Percentiles rank a stretch among this genome's conserved stretches.
These are phyloP conservation scores for Plantago major DNA, from an alignment of 257 asterid genomes.

Conservation along the genomic window DNA sequence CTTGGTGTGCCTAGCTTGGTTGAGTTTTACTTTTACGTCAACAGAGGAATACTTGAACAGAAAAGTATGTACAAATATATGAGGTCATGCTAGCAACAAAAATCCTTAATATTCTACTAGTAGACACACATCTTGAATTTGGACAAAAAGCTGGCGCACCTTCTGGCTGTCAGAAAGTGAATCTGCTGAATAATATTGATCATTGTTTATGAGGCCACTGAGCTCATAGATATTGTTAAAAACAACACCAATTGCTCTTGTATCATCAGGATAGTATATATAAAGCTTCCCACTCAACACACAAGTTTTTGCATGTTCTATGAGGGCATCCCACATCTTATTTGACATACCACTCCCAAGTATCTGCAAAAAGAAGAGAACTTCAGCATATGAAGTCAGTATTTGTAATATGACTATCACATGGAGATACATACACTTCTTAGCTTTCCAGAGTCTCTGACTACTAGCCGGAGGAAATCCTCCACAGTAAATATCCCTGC, in stretches of 20 bases:
- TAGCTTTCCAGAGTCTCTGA: conserved; percentile 81
- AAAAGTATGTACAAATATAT: neutral
- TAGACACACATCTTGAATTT: conserved; percentile 6
- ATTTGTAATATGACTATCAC: too few relatives aligned
- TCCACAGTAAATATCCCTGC: conserved; percentile 80
- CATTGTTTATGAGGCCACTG: conserved; percentile 79
- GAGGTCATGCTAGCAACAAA: conserved; percentile 8
- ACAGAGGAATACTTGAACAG: neutral
- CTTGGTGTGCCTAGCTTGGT: too few relatives aligned
- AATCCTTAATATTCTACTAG: neutral
- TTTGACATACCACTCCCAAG: conserved; percentile 99
- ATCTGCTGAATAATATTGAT: conserved; percentile 78
- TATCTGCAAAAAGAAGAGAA: conserved; percentile 41
- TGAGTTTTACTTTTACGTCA: neutral
- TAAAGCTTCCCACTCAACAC: conserved; percentile 90
- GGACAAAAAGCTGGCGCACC: conserved; percentile 38
- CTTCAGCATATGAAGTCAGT: neutral
- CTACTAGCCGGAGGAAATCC: conserved; percentile 90
- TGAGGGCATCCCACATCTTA: conserved; percentile 98
- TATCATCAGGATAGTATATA: conserved; percentile 75
- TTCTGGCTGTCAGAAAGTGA: conserved; percentile 93
- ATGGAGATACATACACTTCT: conserved; percentile 53
- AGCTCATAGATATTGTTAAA: conserved; percentile 90
- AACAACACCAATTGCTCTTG: conserved; percentile 74
- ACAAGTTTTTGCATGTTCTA: conserved; percentile 93